Percentiles rank a stretch among this genome's conserved stretches.
phyloP scores from a whole-genome alignment of 208 protist species.

The Borovskyia barvae region DNA sequence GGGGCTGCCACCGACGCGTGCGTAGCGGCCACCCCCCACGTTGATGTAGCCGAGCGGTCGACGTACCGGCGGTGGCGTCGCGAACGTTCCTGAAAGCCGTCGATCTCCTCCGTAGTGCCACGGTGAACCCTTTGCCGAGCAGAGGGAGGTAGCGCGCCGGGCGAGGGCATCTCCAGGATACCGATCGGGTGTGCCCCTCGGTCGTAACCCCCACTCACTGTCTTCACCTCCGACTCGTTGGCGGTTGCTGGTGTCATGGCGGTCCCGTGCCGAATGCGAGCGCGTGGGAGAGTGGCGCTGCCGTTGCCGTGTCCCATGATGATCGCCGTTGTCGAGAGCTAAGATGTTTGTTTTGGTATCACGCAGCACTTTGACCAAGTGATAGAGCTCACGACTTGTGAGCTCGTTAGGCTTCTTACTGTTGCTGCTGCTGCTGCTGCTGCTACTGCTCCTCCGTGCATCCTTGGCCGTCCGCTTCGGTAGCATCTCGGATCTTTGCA shows the following conservation, averaged over 20 bases:
- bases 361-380: constrained; percentile 13
- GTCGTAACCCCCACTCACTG: not conserved
- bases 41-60: constrained; percentile 70
- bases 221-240: not conserved
- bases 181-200: not conserved
- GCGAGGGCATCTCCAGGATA: not conserved
- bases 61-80: constrained; percentile 32
- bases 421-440: not conserved
- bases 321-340: not conserved
- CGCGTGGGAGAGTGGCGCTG: not conserved
- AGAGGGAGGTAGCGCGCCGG: constrained; percentile 13
- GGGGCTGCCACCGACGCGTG: constrained; percentile 30
- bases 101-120: constrained; percentile 46
- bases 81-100: constrained; percentile 17
- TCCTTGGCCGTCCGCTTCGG: not conserved
- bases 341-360: not conserved
- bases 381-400: constrained; percentile 23
- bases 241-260: not conserved
- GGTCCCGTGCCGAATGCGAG: too few relatives aligned
- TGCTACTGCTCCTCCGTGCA: not conserved
- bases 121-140: constrained; percentile 45
- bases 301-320: not conserved
- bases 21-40: constrained; percentile 46
- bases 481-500: too few relatives aligned
- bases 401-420: not conserved